Conservation (phyloP, 2,329 filamentous ascomycete species). For the Penicillium sp. region DNA sequence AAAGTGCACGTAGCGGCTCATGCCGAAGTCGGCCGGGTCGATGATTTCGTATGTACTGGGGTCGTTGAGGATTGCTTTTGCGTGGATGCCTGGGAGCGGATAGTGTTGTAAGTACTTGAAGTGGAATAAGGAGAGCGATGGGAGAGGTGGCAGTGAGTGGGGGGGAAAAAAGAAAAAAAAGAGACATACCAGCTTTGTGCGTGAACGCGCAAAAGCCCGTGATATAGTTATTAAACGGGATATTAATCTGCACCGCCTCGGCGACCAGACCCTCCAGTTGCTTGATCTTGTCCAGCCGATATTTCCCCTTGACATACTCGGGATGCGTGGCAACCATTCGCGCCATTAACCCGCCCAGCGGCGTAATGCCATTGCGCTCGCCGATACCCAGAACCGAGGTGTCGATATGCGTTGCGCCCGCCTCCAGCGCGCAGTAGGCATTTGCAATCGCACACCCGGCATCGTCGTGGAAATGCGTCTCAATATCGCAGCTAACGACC, state of each 20-base stretch:
- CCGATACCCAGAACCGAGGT: constrained; percentile 88
- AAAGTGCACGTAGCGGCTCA: constrained; percentile 86
- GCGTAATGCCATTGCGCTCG: constrained; percentile 74
- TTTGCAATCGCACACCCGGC: constrained; percentile 91
- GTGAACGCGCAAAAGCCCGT: constrained; percentile 79
- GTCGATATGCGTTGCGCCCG: constrained; percentile 73
- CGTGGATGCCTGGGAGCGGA: constrained; percentile 61
- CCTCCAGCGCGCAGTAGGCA: constrained; percentile 83
- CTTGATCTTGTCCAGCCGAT: constrained; percentile 88
- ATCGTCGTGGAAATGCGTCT: constrained; percentile 90
- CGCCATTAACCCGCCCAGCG: constrained; percentile 65
- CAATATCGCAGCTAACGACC: constrained; percentile 77
- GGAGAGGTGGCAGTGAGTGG: too few species aligned
- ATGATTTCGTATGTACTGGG: constrained; percentile 89
- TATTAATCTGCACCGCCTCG: constrained; percentile 79
- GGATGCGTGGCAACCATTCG: constrained; percentile 82
- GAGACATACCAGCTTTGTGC: constrained; percentile 70
- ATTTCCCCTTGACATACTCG: constrained; percentile 86
- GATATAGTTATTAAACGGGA: constrained; percentile 84
- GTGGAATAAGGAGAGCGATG: too few species aligned
- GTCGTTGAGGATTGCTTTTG: constrained; percentile 84
- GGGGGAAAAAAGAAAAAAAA: too few species aligned
- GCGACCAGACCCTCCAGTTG: constrained; percentile 84
- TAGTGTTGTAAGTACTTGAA: too few species aligned
- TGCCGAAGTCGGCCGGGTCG: constrained; percentile 82